Conservation (phyloP, 306 rosid genomes). For the Rosa rugosa region DNA sequence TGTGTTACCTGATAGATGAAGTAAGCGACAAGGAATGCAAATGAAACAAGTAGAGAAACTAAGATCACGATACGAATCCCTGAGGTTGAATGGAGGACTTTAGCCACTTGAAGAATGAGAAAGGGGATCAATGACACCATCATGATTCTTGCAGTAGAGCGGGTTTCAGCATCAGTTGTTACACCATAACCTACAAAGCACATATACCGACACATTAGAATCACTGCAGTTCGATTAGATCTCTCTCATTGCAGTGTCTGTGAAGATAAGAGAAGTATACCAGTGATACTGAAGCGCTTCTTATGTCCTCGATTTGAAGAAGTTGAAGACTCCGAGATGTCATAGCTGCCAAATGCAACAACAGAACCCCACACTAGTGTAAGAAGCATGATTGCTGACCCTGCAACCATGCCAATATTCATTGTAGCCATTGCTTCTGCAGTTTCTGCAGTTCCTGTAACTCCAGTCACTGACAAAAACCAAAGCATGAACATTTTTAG, state of each 20-base stretch:
- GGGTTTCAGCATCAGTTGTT: constrained; percentile 29
- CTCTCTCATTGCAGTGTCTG: not conserved
- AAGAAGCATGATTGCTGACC: constrained; percentile 37
- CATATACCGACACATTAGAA: not conserved
- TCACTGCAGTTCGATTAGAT: not conserved
- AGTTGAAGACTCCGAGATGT: constrained; percentile 24
- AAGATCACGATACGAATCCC: constrained; percentile 23
- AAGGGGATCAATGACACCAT: constrained; percentile 34
- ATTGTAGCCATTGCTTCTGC: constrained; percentile 18
- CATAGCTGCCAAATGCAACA: constrained; percentile 35
- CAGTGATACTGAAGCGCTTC: constrained; percentile 26
- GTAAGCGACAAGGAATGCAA: constrained; percentile 21
- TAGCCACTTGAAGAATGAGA: constrained; percentile 36
- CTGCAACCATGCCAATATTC: constrained; percentile 35
- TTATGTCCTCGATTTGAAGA: constrained; percentile 9
- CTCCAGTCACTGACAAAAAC: constrained; percentile 26
- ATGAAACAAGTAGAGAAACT: constrained; percentile 26
- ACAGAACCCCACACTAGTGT: constrained; percentile 38
- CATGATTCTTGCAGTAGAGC: constrained; percentile 34
- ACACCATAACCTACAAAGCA: constrained; percentile 35
- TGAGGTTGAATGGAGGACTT: constrained; percentile 18
- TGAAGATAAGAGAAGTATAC: constrained; percentile 13
- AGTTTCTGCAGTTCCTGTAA: constrained; percentile 23
- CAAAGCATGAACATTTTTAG: not conserved
- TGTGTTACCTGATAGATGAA: constrained; percentile 32